Evolutionary conservation across 164 flowering plant genomes (phyloP).

Genomic region (Taxillus chinensis): DNA sequence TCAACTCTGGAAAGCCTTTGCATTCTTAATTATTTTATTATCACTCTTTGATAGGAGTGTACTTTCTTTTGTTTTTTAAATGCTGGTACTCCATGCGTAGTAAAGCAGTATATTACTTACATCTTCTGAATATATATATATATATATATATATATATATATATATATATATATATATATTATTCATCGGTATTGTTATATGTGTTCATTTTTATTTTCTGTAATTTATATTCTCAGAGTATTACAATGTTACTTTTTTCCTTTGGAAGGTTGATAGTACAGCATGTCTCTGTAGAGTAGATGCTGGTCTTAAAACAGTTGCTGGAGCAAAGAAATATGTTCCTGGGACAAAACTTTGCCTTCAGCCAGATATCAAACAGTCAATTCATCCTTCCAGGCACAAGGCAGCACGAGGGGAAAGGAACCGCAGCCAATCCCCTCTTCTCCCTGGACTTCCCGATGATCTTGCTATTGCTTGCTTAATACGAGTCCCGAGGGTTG

Average conservation of each 20-base stretch:
- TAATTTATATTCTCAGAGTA: neutral
- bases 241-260: neutral
- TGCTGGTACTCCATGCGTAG: too few relatives aligned
- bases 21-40: too few relatives aligned
- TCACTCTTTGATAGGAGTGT: too few relatives aligned
- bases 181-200: too few relatives aligned
- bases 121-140: too few relatives aligned
- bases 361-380: conserved; percentile 63
- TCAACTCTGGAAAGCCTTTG: too few relatives aligned
- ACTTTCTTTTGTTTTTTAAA: too few relatives aligned
- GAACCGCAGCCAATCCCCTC: conserved; percentile 51
- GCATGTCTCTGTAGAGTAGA: conserved; percentile 80
- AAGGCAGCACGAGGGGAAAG: conserved; percentile 44
- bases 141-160: too few relatives aligned
- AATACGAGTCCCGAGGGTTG: conserved; percentile 63
- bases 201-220: too few relatives aligned
- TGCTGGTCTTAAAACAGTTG: conserved; percentile 69
- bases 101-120: too few relatives aligned
- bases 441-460: conserved; percentile 90
- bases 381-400: conserved; percentile 56
- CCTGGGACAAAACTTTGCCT: conserved; percentile 71
- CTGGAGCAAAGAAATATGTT: conserved; percentile 70
- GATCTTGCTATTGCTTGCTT: conserved; percentile 92
- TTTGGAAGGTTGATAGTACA: conserved; percentile 64
- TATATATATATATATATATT: too few relatives aligned